Evolutionary conservation across 768 basidiomycete genomes (phyloP).

Genomic region (Lenzites betulinus): DNA sequence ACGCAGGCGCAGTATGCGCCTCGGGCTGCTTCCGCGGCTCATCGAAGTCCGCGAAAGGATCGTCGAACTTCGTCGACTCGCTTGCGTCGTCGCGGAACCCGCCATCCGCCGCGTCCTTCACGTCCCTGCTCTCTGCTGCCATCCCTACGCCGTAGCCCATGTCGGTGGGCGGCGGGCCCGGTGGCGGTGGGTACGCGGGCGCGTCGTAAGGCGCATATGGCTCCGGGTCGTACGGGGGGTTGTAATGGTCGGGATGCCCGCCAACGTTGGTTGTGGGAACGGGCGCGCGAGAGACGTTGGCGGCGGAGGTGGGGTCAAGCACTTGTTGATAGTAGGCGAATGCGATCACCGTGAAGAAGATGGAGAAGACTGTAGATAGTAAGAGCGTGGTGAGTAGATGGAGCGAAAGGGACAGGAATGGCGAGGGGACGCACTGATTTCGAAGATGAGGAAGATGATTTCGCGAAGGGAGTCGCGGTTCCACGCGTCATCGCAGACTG

Average conservation of each 20-base stretch:
- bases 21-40: conserved; percentile 22
- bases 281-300: conserved; percentile 50
- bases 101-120: conserved; percentile 26
- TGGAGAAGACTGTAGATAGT: conserved; percentile 47
- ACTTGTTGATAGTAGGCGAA: conserved; percentile 77
- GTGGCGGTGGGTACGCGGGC: conserved; percentile 30
- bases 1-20: not conserved
- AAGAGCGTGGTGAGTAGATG: not conserved
- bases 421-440: conserved; percentile 50
- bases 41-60: conserved; percentile 61
- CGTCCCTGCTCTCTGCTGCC: conserved; percentile 16
- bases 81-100: conserved; percentile 27
- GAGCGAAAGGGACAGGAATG: not conserved
- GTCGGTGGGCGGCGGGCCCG: conserved; percentile 32
- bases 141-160: conserved; percentile 45
- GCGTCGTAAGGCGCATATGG: conserved; percentile 30
- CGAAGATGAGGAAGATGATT: conserved; percentile 63
- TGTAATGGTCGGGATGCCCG: conserved; percentile 54
- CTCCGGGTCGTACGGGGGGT: conserved; percentile 52
- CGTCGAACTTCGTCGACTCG: conserved; percentile 41
- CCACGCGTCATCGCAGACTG: conserved; percentile 69
- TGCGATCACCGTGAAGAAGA: conserved; percentile 64
- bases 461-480: conserved; percentile 66
- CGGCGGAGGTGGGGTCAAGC: conserved; percentile 63
- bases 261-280: conserved; percentile 27